Evolutionary conservation across 2,329 filamentous ascomycete genomes (phyloP), one percentile per base, ranked within the genome.

Genomic region (Fusarium hainanense): DNA sequence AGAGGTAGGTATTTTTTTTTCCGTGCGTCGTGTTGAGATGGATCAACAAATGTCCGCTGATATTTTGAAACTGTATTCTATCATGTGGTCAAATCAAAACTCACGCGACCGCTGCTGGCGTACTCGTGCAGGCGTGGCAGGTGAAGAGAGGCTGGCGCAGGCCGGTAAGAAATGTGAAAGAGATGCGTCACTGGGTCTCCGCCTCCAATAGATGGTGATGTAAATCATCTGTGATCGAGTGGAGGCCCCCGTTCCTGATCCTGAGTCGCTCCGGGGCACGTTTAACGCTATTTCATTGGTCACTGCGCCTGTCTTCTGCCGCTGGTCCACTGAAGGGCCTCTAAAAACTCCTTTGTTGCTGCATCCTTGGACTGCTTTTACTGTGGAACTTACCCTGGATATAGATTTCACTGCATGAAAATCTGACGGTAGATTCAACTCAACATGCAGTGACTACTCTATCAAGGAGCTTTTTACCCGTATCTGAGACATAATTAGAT

Each of bases 61-160:
- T 46, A 10, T 20, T 51, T 46, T 46, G 40, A 23, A 42, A 40
- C 46, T 54, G 57, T 58, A 47, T 47, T 52, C 57, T 71, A 71
- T 75, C 73, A 75, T 68, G 69, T 74, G 73, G 67, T 58, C 56
- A 48, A 60, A 68, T 48, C 58, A 52, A 69, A 61, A 57, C 68
- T 71, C 73, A 75, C 73, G 71, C 70, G 72, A 71, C 63, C 58
- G 54, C 27, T 54, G 47, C 47, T 50, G 51, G 66, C 42, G 68
- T 47, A 68, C 67, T 68, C 54, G 54, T 60, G 54, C 37, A 68
- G 56, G 67, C 67, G 67, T 71, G 68, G 68, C 68, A 71, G 68
- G 49, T 69, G 44, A 69, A 68, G 59, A 68, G 59, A 69, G 68
- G 68, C 40, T 52, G 48, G 49, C 34, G 32, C 49, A 51, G 49